phyloP scores from a whole-genome alignment of 1,139 yeast genomes.

The Yamadazyma trypodendri region DNA sequence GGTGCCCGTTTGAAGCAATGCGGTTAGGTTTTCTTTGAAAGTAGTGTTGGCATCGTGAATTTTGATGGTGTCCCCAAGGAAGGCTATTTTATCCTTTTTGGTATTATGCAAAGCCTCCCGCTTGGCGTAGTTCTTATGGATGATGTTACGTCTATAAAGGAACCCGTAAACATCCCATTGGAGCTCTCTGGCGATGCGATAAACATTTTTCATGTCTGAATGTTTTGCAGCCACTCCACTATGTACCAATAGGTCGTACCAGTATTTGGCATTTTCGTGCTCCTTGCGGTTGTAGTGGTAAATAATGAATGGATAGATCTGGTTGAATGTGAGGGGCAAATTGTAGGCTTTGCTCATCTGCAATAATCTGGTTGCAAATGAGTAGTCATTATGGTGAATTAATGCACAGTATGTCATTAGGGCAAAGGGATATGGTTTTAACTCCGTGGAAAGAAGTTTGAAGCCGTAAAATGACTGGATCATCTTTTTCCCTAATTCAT shows the following conservation, averaged over 20 bases:
- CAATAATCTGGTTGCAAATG: slow-evolving; percentile 34
- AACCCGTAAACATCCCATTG: slow-evolving; percentile 38
- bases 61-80: slow-evolving; percentile 5
- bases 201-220: slow-evolving; percentile 29
- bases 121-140: slow-evolving; percentile 22
- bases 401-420: slow-evolving; percentile 31
- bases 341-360: slow-evolving; percentile 24
- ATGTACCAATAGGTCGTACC: slow-evolving; percentile 39
- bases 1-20: slow-evolving; percentile 1
- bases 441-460: slow-evolving; percentile 11
- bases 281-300: slow-evolving; percentile 36
- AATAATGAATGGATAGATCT: slow-evolving; percentile 40
- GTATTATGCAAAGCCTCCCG: slow-evolving; percentile 20
- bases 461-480: slow-evolving; percentile 22
- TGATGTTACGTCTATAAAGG: slow-evolving; percentile 27
- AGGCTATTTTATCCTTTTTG: slow-evolving; percentile 18
- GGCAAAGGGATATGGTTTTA: slow-evolving; percentile 27
- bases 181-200: slow-evolving; percentile 34
- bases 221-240: slow-evolving; percentile 29
- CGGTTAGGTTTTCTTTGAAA: slow-evolving; percentile 7
- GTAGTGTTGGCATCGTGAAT: background rate
- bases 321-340: slow-evolving; percentile 40
- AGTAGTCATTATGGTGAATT: slow-evolving; percentile 30
- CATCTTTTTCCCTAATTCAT: slow-evolving; percentile 30
- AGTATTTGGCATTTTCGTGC: slow-evolving; percentile 28